Base-by-base conservation (phyloP, 2,329 filamentous ascomycete species). In the Dactylellina haptotyla region DNA sequence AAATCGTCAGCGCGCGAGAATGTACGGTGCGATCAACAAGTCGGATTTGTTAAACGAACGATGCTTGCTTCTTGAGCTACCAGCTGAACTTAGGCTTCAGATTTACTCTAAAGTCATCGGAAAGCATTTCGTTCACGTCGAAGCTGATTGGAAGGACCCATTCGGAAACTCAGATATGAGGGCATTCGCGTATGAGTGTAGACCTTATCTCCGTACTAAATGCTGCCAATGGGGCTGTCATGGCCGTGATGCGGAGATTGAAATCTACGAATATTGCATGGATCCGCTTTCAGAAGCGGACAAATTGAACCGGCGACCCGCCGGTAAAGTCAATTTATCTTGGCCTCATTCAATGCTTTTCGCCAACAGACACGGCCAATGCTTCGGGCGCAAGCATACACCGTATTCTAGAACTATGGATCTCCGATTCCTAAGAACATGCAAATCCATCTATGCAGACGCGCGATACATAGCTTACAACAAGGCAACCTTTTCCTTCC, bases 41-140 rank as follows among this genome's bases (percentile, higher is more conserved):
- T 23, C 41, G 23, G n/a, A 18, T 45, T 4, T 23, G 4, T 4
- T 12, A 54, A 25, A 25, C 12, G 14, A 18, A 3, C 16, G 10
- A n/a, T 64, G 18, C 18, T 4, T 54, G 18, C n/a, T 66, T 9
- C 45, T 66, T 3, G 43, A 50, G 25, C 26, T 66, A 3, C 62
- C 62, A 2, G 18, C 51, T 5, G 62, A 66, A 34, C 30, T 66
- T n/a, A 48, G 62, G 8, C 20, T 58, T 12, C 41, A 66, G 25
- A 66, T 66, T 4, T 66, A 66, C 43, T 10, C 45, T 6, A 10
- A 12, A 9, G 30, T 66, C 16, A 37, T 66, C 32, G 62, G 41
- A 8, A 23, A 51, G 2, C 18, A 39, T 6, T 58, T 58, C 9
- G 32, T 32, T 4, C 62, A 66, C 30, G 32, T 58, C 20, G 62